Conservation (phyloP, 116 monocot genomes). For the Dioscorea cayenensis region DNA sequence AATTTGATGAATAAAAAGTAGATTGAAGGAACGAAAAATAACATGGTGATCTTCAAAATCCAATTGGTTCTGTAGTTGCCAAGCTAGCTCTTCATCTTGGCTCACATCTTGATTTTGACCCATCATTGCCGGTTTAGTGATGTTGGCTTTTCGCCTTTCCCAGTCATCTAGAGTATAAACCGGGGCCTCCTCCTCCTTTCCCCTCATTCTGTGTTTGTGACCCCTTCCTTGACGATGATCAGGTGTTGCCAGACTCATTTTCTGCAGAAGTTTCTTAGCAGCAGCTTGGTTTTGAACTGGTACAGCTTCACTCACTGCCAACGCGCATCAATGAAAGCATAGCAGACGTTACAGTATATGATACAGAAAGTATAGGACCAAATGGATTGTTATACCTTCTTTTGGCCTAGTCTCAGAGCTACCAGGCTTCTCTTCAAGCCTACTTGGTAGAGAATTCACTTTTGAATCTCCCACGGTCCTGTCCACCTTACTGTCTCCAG, state of each 20-base stretch:
- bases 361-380: neutral
- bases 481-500: slow-evolving; percentile 2
- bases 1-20: neutral
- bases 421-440: slow-evolving; percentile 26
- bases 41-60: slow-evolving; percentile 72
- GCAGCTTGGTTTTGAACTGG: slow-evolving; percentile 98
- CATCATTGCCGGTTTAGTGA: slow-evolving; percentile 9
- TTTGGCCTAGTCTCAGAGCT: slow-evolving; percentile 58
- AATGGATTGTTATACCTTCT: slow-evolving; percentile 51
- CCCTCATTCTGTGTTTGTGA: slow-evolving; percentile 44
- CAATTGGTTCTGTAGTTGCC: slow-evolving; percentile 73
- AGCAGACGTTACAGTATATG: neutral
- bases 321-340: neutral
- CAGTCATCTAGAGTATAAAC: slow-evolving; percentile 96
- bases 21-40: slow-evolving; percentile 13
- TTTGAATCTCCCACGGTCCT: slow-evolving; percentile 12
- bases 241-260: slow-evolving; percentile 49
- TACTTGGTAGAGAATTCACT: slow-evolving; percentile 9
- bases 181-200: slow-evolving; percentile 48
- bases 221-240: slow-evolving; percentile 37
- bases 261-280: slow-evolving; percentile 88
- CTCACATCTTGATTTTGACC: slow-evolving; percentile 40
- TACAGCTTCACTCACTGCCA: slow-evolving; percentile 63
- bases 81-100: slow-evolving; percentile 80
- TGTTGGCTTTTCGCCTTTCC: slow-evolving; percentile 67